Evolutionary conservation across 305 asterid species (phyloP).

Genomic region (Solanum chacoense): DNA sequence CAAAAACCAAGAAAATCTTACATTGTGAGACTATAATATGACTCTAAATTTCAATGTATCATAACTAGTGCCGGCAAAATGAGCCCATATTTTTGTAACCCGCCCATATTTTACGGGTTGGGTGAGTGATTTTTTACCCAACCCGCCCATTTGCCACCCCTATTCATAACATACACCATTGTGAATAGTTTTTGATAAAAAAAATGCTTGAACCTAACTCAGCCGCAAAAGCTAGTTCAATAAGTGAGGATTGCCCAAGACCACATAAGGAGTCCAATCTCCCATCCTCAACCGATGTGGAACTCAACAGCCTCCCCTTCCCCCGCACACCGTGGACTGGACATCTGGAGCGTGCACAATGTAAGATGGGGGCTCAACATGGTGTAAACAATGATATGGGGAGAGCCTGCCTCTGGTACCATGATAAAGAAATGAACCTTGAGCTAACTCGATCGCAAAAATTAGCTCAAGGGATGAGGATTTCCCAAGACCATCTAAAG

Average conservation of each 20-base stretch:
- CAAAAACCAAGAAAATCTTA: neutral
- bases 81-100: no score
- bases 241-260: neutral
- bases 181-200: neutral
- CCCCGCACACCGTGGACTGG: neutral
- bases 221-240: neutral
- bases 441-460: neutral
- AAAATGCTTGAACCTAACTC: neutral
- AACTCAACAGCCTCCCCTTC: neutral
- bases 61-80: neutral
- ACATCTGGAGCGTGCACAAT: neutral
- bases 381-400: neutral
- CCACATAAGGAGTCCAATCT: neutral
- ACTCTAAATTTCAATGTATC: neutral
- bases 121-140: no score
- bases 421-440: neutral
- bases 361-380: neutral
- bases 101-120: no score
- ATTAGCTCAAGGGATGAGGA: neutral
- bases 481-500: neutral
- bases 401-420: neutral
- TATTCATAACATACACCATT: neutral
- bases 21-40: neutral
- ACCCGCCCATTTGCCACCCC: no score
- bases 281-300: neutral